Percentiles rank a stretch among this genome's conserved stretches.
phyloP scores from a whole-genome alignment of 768 basidiomycete genomes.

The Hydnomerulius pinastri region DNA sequence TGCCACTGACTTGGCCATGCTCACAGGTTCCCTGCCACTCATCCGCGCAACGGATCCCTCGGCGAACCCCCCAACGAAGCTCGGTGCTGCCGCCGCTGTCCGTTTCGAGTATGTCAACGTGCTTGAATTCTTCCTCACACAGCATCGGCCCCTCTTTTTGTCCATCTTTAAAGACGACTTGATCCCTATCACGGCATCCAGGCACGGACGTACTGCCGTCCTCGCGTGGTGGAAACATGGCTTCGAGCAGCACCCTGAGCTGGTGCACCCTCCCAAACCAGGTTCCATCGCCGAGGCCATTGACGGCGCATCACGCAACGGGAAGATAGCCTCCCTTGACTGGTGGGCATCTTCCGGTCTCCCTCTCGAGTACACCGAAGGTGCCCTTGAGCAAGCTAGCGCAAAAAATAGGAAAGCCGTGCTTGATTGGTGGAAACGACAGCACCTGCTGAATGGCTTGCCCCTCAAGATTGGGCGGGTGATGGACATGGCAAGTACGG shows the following conservation, averaged over 20 bases:
- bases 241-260: constrained; percentile 59
- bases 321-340: constrained; percentile 71
- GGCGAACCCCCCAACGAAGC: constrained; percentile 61
- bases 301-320: constrained; percentile 77
- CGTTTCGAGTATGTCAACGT: constrained; percentile 77
- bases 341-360: constrained; percentile 79
- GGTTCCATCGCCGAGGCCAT: constrained; percentile 67
- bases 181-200: constrained; percentile 77
- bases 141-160: constrained; percentile 65
- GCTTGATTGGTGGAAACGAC: constrained; percentile 82
- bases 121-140: constrained; percentile 70
- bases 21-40: constrained; percentile 59
- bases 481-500: constrained; percentile 83
- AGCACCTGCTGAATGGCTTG: constrained; percentile 47
- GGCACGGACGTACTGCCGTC: constrained; percentile 68
- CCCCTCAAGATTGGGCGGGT: constrained; percentile 81
- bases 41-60: constrained; percentile 63
- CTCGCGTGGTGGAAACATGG: constrained; percentile 83
- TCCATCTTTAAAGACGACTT: constrained; percentile 64
- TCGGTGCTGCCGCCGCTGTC: constrained; percentile 66
- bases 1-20: constrained; percentile 68
- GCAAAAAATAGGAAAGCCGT: constrained; percentile 75
- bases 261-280: constrained; percentile 55
- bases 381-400: constrained; percentile 77
- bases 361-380: constrained; percentile 74